phyloP scores from a whole-genome alignment of 2,329 filamentous ascomycete genomes.

The Cercospora sp. region DNA sequence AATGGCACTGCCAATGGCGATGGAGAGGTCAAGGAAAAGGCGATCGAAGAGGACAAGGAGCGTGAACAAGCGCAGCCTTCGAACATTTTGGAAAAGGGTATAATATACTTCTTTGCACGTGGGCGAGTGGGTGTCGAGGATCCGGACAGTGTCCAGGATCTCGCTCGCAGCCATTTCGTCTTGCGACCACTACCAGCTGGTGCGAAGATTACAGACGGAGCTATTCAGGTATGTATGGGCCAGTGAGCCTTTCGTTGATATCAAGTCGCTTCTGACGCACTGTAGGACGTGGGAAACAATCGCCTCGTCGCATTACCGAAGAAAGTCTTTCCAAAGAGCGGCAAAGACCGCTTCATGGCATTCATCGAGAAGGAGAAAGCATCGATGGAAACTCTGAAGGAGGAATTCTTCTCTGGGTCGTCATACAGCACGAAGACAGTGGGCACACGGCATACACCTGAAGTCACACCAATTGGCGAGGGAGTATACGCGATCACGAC shows the following conservation, averaged over 20 bases:
- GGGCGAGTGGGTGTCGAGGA: slow-evolving; percentile 72
- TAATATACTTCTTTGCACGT: slow-evolving; percentile 89
- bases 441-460: slow-evolving; percentile 66
- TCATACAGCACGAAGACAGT: slow-evolving; percentile 76
- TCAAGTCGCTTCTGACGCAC: background rate
- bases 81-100: slow-evolving; percentile 78
- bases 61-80: slow-evolving; percentile 56
- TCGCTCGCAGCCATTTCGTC: slow-evolving; percentile 77
- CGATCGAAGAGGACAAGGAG: slow-evolving; percentile 53
- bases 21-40: slow-evolving; percentile 31
- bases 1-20: slow-evolving; percentile 21
- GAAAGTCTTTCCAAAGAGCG: slow-evolving; percentile 72
- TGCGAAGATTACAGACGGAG: slow-evolving; percentile 63
- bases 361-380: slow-evolving; percentile 76
- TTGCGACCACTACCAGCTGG: slow-evolving; percentile 70
- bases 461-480: slow-evolving; percentile 75
- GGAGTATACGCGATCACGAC: slow-evolving; percentile 81
- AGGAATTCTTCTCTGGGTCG: slow-evolving; percentile 65
- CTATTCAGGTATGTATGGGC: slow-evolving; percentile 43
- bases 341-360: slow-evolving; percentile 70
- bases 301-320: slow-evolving; percentile 79
- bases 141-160: slow-evolving; percentile 67
- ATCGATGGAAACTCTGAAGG: slow-evolving; percentile 68
- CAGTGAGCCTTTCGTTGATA: background rate
- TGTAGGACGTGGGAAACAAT: slow-evolving; percentile 58